Evolutionary conservation across 306 rosid species (phyloP).

Genomic region (Clitoria ternatea): DNA sequence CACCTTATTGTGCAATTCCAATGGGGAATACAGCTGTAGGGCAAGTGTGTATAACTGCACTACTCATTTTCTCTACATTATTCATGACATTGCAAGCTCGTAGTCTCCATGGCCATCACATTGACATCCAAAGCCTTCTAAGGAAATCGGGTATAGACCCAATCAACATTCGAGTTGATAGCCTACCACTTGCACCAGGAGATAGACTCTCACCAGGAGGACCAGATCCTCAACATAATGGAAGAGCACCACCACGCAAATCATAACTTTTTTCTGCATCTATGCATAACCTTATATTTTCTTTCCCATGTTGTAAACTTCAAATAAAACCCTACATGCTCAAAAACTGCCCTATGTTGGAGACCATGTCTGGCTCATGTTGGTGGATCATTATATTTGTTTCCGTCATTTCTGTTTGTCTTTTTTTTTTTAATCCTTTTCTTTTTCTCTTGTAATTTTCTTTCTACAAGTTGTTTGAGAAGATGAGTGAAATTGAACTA

Average conservation of each 20-base stretch:
- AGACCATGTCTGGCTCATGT: neutral
- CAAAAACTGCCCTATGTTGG: neutral
- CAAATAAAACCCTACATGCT: neutral
- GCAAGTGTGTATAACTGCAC: neutral
- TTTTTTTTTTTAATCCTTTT: no score
- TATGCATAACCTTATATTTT: neutral
- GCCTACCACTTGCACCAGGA: neutral
- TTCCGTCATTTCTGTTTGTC: neutral
- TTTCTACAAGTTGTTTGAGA: no score
- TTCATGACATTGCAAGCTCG: conserved; percentile 37
- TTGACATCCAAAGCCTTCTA: conserved; percentile 30
- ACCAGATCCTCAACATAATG: conserved; percentile 50
- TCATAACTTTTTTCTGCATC: neutral
- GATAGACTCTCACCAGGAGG: conserved; percentile 53
- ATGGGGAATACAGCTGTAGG: conserved; percentile 26
- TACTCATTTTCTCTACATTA: conserved; percentile 23
- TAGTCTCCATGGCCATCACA: conserved; percentile 19
- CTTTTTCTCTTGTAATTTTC: no score
- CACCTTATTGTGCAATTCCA: neutral
- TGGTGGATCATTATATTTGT: neutral
- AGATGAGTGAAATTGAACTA: no score
- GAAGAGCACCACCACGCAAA: neutral
- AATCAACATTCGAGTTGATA: neutral
- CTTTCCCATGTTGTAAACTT: neutral
- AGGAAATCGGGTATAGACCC: conserved; percentile 26